Percentiles rank a stretch among this genome's conserved stretches.
Evolutionary conservation across 305 asterid species (phyloP).

Genomic region (Fraxinus greggii): DNA sequence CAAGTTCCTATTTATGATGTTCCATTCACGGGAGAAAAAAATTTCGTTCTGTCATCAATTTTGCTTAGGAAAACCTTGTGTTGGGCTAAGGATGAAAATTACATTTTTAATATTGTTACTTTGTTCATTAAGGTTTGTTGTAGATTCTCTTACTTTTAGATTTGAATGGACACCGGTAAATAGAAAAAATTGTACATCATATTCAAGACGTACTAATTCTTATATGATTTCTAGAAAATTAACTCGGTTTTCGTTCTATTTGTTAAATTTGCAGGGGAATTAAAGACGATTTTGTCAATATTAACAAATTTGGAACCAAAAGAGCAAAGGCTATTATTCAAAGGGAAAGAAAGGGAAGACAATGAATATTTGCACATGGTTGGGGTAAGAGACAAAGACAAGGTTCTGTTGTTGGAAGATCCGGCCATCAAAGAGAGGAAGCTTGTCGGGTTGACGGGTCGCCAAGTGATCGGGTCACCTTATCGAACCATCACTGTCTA

Average conservation of each 20-base stretch:
- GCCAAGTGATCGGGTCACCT: constrained; percentile 36
- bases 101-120: neutral
- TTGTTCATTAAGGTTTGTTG: neutral
- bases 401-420: constrained; percentile 65
- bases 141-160: neutral
- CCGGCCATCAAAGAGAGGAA: constrained; percentile 77
- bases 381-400: constrained; percentile 68
- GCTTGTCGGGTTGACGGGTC: constrained; percentile 40
- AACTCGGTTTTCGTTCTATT: neutral
- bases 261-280: constrained; percentile 47
- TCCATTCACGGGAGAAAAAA: neutral
- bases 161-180: neutral
- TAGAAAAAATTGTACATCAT: neutral
- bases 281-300: constrained; percentile 56
- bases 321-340: constrained; percentile 66
- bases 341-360: constrained; percentile 82
- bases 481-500: constrained; percentile 55
- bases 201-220: neutral
- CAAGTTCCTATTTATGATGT: neutral
- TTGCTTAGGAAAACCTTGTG: neutral
- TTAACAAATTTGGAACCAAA: constrained; percentile 60
- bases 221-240: neutral
- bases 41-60: neutral
- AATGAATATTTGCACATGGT: constrained; percentile 74
- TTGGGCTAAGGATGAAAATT: neutral